Conservation (phyloP, 2,329 filamentous ascomycete species). For the Sarocladium strictum region DNA sequence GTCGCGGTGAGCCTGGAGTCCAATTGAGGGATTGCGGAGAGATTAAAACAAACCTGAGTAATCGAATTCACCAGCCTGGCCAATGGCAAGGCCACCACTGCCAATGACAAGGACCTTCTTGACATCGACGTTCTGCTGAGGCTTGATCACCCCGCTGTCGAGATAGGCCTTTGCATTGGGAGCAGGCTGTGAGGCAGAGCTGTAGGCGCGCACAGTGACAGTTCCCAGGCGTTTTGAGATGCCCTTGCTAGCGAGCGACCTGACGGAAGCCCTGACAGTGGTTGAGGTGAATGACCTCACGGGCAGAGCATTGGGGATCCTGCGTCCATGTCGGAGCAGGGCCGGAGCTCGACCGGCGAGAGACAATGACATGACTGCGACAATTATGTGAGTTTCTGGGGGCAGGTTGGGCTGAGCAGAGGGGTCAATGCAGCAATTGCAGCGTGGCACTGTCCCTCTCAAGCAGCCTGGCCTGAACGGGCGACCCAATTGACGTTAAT, state of each 20-base stretch:
- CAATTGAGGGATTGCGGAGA: constrained; percentile 2
- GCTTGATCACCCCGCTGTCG: constrained; percentile 79
- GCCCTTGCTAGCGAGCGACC: constrained; percentile 14
- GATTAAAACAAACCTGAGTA: constrained; percentile 77
- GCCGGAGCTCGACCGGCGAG: constrained; percentile 53
- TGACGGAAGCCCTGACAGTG: constrained; percentile 24
- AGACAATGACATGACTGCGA: constrained; percentile 31
- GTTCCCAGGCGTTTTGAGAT: constrained; percentile 43
- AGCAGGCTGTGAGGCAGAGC: constrained; percentile 53
- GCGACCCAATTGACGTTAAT: constrained; percentile 4
- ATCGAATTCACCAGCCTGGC: constrained; percentile 96
- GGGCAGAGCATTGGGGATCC: constrained; percentile 38
- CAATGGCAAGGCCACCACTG: constrained; percentile 90
- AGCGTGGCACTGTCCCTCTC: constrained; percentile 23
- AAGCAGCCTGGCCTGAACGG: constrained; percentile 21
- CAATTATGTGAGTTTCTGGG: constrained; percentile 16
- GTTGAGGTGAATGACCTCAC: constrained; percentile 38
- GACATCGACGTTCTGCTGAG: constrained; percentile 74
- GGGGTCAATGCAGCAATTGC: constrained; percentile 29
- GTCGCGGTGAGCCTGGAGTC: constrained; percentile 8
- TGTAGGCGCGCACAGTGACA: constrained; percentile 36
- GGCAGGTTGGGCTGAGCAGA: constrained; percentile 18
- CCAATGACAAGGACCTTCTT: constrained; percentile 98
- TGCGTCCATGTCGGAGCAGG: constrained; percentile 49
- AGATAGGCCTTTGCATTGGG: constrained; percentile 84